Conservation (phyloP, 2,329 filamentous ascomycete genomes). For the Arthroderma uncinatum region DNA sequence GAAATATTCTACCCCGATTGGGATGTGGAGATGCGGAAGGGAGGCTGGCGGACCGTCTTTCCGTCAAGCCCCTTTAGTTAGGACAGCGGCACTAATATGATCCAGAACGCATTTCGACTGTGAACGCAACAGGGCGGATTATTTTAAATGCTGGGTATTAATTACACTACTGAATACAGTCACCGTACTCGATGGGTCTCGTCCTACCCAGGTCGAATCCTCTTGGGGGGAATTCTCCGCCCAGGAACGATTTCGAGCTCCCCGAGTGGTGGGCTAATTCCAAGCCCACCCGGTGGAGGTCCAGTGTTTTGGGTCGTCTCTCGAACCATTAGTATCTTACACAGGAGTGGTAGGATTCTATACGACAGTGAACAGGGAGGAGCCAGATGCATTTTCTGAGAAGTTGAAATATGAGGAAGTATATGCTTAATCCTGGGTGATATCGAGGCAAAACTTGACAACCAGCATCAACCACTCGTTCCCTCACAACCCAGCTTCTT, state of each 20-base stretch:
- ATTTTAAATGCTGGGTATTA: not conserved
- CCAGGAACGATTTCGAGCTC: not conserved
- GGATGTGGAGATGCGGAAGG: not conserved
- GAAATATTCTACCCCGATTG: not conserved
- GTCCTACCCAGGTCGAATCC: not conserved
- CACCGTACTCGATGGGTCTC: not conserved
- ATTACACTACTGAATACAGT: not conserved
- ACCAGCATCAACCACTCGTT: not conserved
- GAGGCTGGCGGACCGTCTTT: slow-evolving; percentile 4
- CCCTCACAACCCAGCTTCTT: not conserved
- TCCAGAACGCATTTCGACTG: not conserved
- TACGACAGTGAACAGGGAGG: not conserved
- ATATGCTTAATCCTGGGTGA: not conserved
- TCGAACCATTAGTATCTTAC: not conserved
- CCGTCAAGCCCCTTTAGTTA: not conserved
- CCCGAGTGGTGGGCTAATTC: not conserved
- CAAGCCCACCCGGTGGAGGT: not conserved
- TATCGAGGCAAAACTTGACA: not conserved
- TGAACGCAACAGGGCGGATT: not conserved
- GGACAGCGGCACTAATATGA: not conserved
- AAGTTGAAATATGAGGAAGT: not conserved
- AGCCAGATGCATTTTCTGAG: not conserved
- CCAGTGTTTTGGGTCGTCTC: not conserved
- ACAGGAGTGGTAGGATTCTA: not conserved
- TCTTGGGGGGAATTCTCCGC: not conserved